These are phyloP conservation scores for Saturnispora dispora DNA, from an alignment of 805 yeast species.

Conservation along the genomic window DNA sequence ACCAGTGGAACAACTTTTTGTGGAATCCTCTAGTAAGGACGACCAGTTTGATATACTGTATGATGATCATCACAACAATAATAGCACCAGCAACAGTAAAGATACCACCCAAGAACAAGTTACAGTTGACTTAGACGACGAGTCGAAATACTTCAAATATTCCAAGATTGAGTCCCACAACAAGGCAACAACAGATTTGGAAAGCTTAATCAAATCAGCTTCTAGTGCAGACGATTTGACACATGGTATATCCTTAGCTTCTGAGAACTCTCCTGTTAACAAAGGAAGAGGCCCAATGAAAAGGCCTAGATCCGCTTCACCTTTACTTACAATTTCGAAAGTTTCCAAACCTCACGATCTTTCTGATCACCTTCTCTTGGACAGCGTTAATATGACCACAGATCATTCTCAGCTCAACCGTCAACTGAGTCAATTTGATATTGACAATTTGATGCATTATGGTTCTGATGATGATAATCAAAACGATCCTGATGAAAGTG, in stretches of 20 bases:
- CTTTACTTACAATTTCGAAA: background rate
- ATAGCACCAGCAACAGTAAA: background rate
- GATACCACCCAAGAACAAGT: background rate
- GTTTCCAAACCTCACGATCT: background rate
- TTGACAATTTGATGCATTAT: slow-evolving; percentile 6
- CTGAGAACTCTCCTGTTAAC: background rate
- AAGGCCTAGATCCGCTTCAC: background rate
- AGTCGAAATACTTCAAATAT: background rate
- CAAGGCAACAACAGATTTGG: background rate
- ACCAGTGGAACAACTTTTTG: background rate
- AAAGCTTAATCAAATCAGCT: background rate
- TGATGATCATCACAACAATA: background rate
- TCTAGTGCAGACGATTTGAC: background rate
- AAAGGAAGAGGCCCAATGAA: background rate
- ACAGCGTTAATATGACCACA: slow-evolving; percentile 14
- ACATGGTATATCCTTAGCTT: background rate
- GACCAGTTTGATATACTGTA: background rate
- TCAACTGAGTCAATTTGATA: slow-evolving; percentile 23
- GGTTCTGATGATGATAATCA: slow-evolving; percentile 12
- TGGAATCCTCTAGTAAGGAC: background rate
- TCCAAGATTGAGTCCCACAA: background rate
- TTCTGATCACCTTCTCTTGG: slow-evolving; percentile 4
- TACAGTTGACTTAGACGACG: background rate
- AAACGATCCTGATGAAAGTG: slow-evolving; percentile 9
- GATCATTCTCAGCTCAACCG: slow-evolving; percentile 26